Conservation (phyloP, 306 rosid species). For the Cucurbita maxima region DNA sequence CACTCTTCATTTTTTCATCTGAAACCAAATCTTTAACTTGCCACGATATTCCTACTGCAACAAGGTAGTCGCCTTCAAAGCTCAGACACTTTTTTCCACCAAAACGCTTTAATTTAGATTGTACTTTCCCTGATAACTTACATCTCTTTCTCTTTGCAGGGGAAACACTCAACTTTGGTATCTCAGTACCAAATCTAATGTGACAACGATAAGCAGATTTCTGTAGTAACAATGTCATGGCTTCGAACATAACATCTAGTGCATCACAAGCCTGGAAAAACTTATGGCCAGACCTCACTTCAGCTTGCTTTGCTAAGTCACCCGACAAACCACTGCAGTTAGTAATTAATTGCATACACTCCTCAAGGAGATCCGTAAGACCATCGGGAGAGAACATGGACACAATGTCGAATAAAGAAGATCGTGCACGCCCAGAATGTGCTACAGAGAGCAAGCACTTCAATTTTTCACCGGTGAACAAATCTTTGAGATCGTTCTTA, state of each 20-base stretch:
- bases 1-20: conserved; percentile 38
- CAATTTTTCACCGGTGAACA: conserved; percentile 45
- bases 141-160: conserved; percentile 32
- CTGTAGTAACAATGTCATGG: conserved; percentile 45
- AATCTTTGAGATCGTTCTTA: conserved; percentile 38
- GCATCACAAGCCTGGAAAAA: conserved; percentile 52
- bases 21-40: conserved; percentile 64
- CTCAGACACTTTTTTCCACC: conserved; percentile 24
- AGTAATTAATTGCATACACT: conserved; percentile 42
- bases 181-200: conserved; percentile 48
- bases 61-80: conserved; percentile 69
- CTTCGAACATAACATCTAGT: conserved; percentile 60
- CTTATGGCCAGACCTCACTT: conserved; percentile 76
- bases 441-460: conserved; percentile 40
- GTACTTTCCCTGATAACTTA: conserved; percentile 32
- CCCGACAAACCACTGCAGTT: conserved; percentile 61
- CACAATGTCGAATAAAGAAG: conserved; percentile 55
- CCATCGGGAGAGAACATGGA: conserved; percentile 47
- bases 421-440: conserved; percentile 43
- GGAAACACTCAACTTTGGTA: conserved; percentile 29
- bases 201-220: conserved; percentile 76
- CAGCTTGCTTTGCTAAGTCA: conserved; percentile 52
- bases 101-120: conserved; percentile 30
- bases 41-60: conserved; percentile 74
- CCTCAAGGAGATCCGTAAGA: conserved; percentile 42